phyloP scores from a whole-genome alignment of 768 basidiomycete genomes.

The Naganishia antarctica region DNA sequence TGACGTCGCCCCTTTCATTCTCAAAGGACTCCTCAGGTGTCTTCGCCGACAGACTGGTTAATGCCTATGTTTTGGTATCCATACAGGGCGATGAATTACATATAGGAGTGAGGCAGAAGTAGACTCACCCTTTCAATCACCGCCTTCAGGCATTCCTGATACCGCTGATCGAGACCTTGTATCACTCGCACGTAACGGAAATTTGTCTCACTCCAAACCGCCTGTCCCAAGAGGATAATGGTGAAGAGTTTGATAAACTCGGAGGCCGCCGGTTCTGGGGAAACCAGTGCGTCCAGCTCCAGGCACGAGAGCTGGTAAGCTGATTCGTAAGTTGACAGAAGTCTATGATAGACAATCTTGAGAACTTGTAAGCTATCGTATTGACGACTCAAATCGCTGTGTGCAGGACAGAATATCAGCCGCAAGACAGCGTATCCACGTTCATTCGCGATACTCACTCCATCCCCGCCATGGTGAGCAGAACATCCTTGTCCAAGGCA shows the following conservation, averaged over 20 bases:
- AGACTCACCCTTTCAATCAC: constrained; percentile 14
- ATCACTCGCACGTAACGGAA: constrained; percentile 3
- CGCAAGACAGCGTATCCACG: neutral
- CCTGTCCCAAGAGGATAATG: neutral
- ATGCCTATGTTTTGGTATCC: neutral
- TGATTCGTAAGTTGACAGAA: neutral
- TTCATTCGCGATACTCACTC: neutral
- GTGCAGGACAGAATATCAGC: neutral
- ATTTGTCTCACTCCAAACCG: constrained; percentile 16
- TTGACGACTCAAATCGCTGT: neutral
- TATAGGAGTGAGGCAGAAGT: neutral
- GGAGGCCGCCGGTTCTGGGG: neutral
- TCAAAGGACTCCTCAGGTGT: neutral
- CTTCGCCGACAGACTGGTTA: neutral
- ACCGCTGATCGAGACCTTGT: constrained; percentile 1
- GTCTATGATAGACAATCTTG: neutral
- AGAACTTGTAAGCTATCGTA: neutral
- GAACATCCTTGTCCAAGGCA: neutral
- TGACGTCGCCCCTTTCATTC: neutral
- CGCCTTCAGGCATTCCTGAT: constrained; percentile 13
- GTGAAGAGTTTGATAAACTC: constrained; percentile 18
- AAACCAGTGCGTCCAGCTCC: neutral
- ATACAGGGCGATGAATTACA: too few relatives aligned
- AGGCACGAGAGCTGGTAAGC: neutral
- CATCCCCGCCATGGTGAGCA: neutral